Conservation (phyloP, 345 rosid species). For the Pistacia vera region DNA sequence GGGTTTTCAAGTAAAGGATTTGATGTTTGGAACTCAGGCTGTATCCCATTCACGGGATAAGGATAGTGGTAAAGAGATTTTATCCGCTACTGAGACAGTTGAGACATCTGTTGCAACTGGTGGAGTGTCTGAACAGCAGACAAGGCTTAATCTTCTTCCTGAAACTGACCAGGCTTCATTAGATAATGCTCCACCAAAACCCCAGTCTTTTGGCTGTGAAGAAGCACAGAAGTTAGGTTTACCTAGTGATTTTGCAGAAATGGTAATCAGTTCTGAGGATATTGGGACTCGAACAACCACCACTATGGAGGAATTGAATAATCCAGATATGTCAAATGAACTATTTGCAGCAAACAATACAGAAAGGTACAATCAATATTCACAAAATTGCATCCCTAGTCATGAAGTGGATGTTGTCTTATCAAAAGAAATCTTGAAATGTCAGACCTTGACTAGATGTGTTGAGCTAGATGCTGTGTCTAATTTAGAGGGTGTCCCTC, state of each 20-base stretch:
- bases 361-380: constrained; percentile 24
- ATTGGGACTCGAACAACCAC: constrained; percentile 14
- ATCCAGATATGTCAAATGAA: constrained; percentile 9
- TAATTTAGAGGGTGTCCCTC: constrained; percentile 12
- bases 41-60: constrained; percentile 22
- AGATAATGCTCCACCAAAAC: constrained; percentile 18
- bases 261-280: constrained; percentile 25
- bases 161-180: constrained; percentile 24
- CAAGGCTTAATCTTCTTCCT: constrained; percentile 9
- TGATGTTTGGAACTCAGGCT: constrained; percentile 36
- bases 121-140: constrained; percentile 29
- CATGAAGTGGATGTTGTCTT: constrained; percentile 25
- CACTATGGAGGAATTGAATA: constrained; percentile 22
- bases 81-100: constrained; percentile 20
- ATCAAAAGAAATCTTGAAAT: constrained; percentile 22
- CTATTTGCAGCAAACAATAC: background rate
- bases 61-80: constrained; percentile 16
- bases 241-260: constrained; percentile 11
- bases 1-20: constrained; percentile 51
- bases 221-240: constrained; percentile 19
- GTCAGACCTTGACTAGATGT: constrained; percentile 1
- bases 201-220: constrained; percentile 7
- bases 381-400: constrained; percentile 24
- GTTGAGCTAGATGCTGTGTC: background rate
- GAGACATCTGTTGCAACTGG: constrained; percentile 22